These are phyloP conservation scores for Trichophyton schoenleinii DNA, from an alignment of 2,329 filamentous ascomycete genomes.

Conservation along the genomic window DNA sequence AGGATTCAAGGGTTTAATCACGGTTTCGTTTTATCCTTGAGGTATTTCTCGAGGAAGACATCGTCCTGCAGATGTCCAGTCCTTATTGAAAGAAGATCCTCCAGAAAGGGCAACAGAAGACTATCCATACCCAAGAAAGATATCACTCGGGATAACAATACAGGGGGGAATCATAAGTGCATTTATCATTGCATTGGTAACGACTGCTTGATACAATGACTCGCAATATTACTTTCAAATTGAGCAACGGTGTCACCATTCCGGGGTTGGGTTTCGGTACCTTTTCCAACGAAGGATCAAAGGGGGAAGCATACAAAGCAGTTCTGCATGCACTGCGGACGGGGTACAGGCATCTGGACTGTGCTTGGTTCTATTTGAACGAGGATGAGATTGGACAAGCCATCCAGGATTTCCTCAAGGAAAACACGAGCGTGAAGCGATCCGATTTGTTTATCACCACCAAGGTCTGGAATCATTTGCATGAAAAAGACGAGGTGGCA, in stretches of 20 bases:
- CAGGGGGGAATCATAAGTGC: neutral
- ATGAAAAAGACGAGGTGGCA: conserved; percentile 42
- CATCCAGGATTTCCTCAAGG: conserved; percentile 40
- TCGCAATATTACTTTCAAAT: conserved; percentile 23
- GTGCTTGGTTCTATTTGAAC: conserved; percentile 45
- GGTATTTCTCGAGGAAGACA: neutral
- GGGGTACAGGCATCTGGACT: conserved; percentile 46
- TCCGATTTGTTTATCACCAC: conserved; percentile 54
- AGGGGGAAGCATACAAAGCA: conserved; percentile 31
- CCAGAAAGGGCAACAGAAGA: neutral
- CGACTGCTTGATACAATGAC: conserved; percentile 43
- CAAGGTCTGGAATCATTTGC: conserved; percentile 55
- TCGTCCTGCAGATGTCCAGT: neutral
- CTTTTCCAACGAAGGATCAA: conserved; percentile 35
- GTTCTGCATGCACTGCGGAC: conserved; percentile 37
- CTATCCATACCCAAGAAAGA: neutral
- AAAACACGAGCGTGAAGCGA: conserved; percentile 49
- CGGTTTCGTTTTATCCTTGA: neutral
- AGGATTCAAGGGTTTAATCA: neutral
- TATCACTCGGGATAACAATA: neutral
- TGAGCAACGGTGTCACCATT: conserved; percentile 38
- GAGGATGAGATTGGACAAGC: conserved; percentile 49
- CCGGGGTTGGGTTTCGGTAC: conserved; percentile 42
- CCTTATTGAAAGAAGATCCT: neutral
- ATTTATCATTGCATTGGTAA: conserved; percentile 36